These are phyloP conservation scores for Cylindrotheca fusiformis DNA, from an alignment of 108 stramenopile genomes.

Conservation along the genomic window DNA sequence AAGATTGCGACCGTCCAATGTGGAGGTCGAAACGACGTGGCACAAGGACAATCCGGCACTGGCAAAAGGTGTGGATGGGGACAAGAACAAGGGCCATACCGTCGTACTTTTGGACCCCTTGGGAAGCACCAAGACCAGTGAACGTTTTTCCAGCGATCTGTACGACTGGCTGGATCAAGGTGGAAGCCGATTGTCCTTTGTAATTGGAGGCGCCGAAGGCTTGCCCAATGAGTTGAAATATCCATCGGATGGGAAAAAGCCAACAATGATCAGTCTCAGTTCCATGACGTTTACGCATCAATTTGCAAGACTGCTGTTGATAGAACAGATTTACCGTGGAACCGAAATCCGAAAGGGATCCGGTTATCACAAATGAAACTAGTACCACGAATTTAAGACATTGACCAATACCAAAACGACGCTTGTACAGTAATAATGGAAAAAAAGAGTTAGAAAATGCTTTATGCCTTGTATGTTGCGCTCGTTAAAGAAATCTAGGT, in stretches of 20 bases:
- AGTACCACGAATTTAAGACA: too few relatives aligned
- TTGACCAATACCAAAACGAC: background rate
- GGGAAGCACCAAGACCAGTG: slow-evolving; percentile 70
- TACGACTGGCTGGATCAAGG: slow-evolving; percentile 87
- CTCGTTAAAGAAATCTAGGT: too few relatives aligned
- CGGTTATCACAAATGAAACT: slow-evolving; percentile 83
- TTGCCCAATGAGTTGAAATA: slow-evolving; percentile 71
- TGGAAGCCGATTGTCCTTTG: slow-evolving; percentile 83
- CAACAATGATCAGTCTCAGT: slow-evolving; percentile 59
- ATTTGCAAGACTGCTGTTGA: slow-evolving; percentile 81
- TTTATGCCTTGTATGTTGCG: too few relatives aligned
- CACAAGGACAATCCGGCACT: slow-evolving; percentile 90
- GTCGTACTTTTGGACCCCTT: slow-evolving; percentile 71
- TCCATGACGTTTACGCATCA: slow-evolving; percentile 89
- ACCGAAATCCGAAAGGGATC: slow-evolving; percentile 87
- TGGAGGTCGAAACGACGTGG: slow-evolving; percentile 78
- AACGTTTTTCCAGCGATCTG: slow-evolving; percentile 66
- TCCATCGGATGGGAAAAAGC: slow-evolving; percentile 11
- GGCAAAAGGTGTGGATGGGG: slow-evolving; percentile 50
- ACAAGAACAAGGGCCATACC: slow-evolving; percentile 57
- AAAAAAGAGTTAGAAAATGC: too few relatives aligned
- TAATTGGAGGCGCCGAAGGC: slow-evolving; percentile 92
- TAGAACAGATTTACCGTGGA: slow-evolving; percentile 92
- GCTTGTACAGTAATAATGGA: too few relatives aligned
- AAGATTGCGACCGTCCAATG: slow-evolving; percentile 51